Evolutionary conservation across 306 rosid species (phyloP), one percentile per base, ranked within the genome.

Genomic region (Comarum palustre): DNA sequence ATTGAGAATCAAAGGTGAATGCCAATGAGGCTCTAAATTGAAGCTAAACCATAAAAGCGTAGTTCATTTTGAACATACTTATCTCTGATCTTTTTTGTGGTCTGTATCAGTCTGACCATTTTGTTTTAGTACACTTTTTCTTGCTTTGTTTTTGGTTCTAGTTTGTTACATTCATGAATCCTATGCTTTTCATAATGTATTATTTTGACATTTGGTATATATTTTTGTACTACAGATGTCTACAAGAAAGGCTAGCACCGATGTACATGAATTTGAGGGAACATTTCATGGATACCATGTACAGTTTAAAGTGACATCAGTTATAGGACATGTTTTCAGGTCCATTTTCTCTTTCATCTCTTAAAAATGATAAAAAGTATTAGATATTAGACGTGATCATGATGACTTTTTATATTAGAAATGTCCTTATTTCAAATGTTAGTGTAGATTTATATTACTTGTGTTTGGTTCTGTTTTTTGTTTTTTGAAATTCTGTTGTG

Each of bases 321-420:
- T 89, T n/a, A 93, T 89, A 82, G 98, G 98, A 24, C 98, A 93
- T 74, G 75, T 93, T 57, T 93, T 91, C 93, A 93, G 98, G 98
- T 93, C 52, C 42, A 11, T 79, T 73, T 76, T 81, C 51, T 80
- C 60, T 73, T 69, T 68, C 77, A 74, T 74, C 69, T 55, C 19
- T 32, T 10, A 20, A 25, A 58, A 68, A 15, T 16, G 73, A 69
- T 71, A 27, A 22, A 4, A 75, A 70, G 60, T 34, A 32, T 61
- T 64, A 66, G 59, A 61, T 69, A 62, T 69, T 11, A 19, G 47
- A 32, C 19, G 19, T 0, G 46, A 48, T 69, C 10, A 31, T 43
- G 68, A 47, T 78, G 58, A 4, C 5, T 41, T 43, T 74, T 75
- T 54, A 19, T 14, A 62, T 22, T 14, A 42, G 5, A 34, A 5